Evolutionary conservation across 2,329 filamentous ascomycete species (phyloP).

Genomic region (Orbilia javanica): DNA sequence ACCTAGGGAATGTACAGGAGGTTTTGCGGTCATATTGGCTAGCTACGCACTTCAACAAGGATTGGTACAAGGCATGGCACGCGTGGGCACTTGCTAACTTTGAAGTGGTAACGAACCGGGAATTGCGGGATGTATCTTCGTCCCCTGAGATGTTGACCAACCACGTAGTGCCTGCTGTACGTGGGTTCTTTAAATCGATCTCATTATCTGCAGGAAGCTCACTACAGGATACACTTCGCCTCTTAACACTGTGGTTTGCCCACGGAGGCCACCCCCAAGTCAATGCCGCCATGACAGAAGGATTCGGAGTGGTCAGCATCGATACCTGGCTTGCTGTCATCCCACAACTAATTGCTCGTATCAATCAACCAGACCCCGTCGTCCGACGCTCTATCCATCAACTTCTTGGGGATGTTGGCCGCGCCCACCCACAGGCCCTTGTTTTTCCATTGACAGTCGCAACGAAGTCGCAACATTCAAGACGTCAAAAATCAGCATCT

Average conservation of each 20-base stretch:
- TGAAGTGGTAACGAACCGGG: conserved; percentile 89
- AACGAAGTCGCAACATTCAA: conserved; percentile 92
- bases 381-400: conserved; percentile 93
- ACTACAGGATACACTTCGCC: conserved; percentile 90
- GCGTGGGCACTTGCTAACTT: conserved; percentile 99
- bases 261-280: conserved; percentile 91
- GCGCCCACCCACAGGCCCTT: conserved; percentile 92
- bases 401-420: conserved; percentile 89
- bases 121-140: conserved; percentile 66
- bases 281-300: conserved; percentile 87
- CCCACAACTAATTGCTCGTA: conserved; percentile 94
- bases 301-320: conserved; percentile 89
- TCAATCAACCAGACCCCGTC: conserved; percentile 92
- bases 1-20: conserved; percentile 82
- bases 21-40: conserved; percentile 91
- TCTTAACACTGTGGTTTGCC: conserved; percentile 95
- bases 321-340: conserved; percentile 99
- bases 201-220: conserved; percentile 91
- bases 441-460: conserved; percentile 98
- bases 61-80: conserved; percentile 99
- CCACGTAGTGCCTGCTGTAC: conserved; percentile 93
- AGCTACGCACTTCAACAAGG: conserved; percentile 91
- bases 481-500: conserved; percentile 86
- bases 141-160: conserved; percentile 80
- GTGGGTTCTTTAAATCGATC: conserved; percentile 98